A percentile compares a stretch with the other conserved stretches of the same genome.
These are phyloP conservation scores for Uronychia setigera DNA, from an alignment of 73 alveolate genomes.

Conservation along the genomic window DNA sequence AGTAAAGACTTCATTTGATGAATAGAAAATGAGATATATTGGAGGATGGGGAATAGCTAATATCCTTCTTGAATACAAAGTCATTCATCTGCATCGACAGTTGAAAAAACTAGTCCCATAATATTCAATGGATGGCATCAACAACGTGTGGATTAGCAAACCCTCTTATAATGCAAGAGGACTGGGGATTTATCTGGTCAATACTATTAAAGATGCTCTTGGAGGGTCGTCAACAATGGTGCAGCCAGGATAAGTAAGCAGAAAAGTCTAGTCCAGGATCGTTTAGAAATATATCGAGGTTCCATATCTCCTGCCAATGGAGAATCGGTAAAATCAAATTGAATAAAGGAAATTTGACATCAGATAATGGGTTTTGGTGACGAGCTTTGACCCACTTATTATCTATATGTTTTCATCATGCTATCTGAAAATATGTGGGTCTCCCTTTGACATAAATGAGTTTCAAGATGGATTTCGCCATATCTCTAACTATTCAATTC, in stretches of 20 bases:
- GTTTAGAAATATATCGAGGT: constrained; percentile 91
- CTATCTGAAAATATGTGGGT: constrained; percentile 87
- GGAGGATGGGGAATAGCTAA: constrained; percentile 55
- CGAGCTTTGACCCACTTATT: constrained; percentile 85
- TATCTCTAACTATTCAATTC: constrained; percentile 76
- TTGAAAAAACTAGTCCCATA: constrained; percentile 22
- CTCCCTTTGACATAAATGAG: constrained; percentile 76
- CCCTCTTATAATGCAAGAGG: constrained; percentile 95
- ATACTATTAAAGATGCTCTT: constrained; percentile 47
- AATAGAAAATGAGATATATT: background rate
- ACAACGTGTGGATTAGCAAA: constrained; percentile 91
- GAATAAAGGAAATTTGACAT: constrained; percentile 90
- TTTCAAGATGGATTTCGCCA: constrained; percentile 85
- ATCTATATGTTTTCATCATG: constrained; percentile 83
- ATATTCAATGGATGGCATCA: constrained; percentile 59
- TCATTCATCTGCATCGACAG: constrained; percentile 30
- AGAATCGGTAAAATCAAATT: background rate
- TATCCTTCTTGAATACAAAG: constrained; percentile 20
- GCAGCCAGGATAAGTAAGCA: constrained; percentile 2
- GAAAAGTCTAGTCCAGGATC: constrained; percentile 77
- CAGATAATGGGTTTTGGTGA: constrained; percentile 93
- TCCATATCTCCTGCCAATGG: constrained; percentile 63
- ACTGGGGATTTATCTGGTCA: constrained; percentile 71
- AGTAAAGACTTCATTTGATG: background rate
- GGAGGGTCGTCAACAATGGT: constrained; percentile 18